Evolutionary conservation across 202 grass and related monocot species (phyloP).

Genomic region (Hordeum pubiflorum): DNA sequence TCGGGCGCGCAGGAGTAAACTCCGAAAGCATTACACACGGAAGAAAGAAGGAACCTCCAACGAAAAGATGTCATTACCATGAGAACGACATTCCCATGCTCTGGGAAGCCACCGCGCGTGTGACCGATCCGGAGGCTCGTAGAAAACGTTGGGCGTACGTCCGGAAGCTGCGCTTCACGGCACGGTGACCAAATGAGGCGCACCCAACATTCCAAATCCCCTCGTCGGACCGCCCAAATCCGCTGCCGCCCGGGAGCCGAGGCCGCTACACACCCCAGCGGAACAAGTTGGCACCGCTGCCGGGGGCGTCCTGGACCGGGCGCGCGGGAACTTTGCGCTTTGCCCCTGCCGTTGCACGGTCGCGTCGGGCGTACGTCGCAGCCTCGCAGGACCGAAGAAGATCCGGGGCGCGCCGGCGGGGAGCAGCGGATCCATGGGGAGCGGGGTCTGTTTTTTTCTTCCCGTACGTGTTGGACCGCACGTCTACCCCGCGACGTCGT

Average conservation of each 20-base stretch:
- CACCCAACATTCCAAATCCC: conserved; percentile 24
- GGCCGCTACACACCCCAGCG: neutral
- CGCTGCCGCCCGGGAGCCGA: neutral
- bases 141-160: neutral
- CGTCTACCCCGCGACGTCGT: neutral
- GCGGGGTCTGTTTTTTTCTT: neutral
- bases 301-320: neutral
- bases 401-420: neutral
- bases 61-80: neutral
- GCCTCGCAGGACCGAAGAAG: neutral
- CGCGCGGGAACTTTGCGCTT: neutral
- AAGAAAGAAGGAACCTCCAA: neutral
- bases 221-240: conserved; percentile 29
- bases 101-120: neutral
- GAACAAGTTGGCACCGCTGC: neutral
- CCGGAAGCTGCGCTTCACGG: neutral
- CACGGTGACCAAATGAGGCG: neutral
- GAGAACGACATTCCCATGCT: conserved; percentile 20
- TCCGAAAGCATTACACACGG: neutral
- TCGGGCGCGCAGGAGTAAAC: no score
- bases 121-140: neutral
- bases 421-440: conserved; percentile 26
- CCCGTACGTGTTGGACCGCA: neutral
- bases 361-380: neutral
- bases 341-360: neutral